phyloP scores from a whole-genome alignment of 495 filamentous ascomycete species.

The Hypoxylon perforatum region DNA sequence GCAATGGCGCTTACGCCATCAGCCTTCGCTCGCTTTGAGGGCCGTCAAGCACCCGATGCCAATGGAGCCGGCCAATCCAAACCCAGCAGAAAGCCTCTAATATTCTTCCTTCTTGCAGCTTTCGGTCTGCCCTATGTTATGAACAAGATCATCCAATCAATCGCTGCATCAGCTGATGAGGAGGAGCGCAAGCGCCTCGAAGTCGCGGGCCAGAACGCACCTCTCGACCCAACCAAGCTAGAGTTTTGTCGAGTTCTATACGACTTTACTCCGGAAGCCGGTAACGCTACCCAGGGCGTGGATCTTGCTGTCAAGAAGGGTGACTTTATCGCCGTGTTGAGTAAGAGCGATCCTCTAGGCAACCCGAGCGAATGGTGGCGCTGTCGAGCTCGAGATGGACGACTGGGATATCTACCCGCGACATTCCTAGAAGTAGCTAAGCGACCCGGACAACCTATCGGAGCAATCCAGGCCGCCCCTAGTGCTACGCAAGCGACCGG shows the following conservation, averaged over 20 bases:
- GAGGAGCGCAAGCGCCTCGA: constrained; percentile 72
- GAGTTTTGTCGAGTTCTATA: constrained; percentile 95
- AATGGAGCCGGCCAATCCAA: constrained; percentile 66
- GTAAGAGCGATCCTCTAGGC: constrained; percentile 91
- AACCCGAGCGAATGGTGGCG: constrained; percentile 97
- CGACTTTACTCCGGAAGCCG: constrained; percentile 86
- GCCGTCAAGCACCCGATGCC: constrained; percentile 54
- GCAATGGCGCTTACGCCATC: constrained; percentile 87
- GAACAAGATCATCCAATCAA: constrained; percentile 87
- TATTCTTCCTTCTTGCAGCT: constrained; percentile 94
- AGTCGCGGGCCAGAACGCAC: constrained; percentile 57
- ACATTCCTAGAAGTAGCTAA: constrained; percentile 89
- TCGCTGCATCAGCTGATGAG: constrained; percentile 85
- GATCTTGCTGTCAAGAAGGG: constrained; percentile 95
- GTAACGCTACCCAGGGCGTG: constrained; percentile 72
- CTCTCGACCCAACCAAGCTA: constrained; percentile 85
- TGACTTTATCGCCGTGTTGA: constrained; percentile 92
- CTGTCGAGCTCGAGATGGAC: constrained; percentile 89
- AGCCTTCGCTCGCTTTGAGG: constrained; percentile 89
- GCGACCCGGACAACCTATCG: constrained; percentile 59
- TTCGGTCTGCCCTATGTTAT: constrained; percentile 97
- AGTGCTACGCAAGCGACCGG: constrained; percentile 55
- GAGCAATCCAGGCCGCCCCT: constrained; percentile 66
- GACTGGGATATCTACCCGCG: constrained; percentile 89
- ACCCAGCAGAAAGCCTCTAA: constrained; percentile 91